Evolutionary conservation across 345 rosid species (phyloP).

Genomic region (Geranium rotundifolium): DNA sequence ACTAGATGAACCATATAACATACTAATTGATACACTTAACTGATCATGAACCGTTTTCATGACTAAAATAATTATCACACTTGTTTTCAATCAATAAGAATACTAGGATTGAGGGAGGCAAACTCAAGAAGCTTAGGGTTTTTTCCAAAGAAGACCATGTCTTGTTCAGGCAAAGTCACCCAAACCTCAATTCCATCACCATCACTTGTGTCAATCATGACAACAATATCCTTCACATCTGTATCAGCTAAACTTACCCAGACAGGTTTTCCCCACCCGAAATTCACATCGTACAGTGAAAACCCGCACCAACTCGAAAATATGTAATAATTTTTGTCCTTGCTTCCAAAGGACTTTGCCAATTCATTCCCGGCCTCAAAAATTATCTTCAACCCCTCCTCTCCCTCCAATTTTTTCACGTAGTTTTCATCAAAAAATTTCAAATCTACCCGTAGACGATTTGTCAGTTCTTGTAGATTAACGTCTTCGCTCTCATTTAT

Average conservation of each 20-base stretch:
- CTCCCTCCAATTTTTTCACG: not conserved
- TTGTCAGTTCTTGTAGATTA: not conserved
- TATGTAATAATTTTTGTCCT: not conserved
- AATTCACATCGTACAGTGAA: constrained; percentile 13
- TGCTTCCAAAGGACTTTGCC: not conserved
- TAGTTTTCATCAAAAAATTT: not conserved
- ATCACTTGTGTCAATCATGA: not conserved
- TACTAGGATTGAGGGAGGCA: constrained; percentile 10
- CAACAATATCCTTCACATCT: not conserved
- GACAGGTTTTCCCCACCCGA: constrained; percentile 19
- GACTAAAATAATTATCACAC: no score
- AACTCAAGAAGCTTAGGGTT: constrained; percentile 12
- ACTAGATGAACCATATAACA: no score
- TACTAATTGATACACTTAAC: no score
- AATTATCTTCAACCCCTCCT: not conserved
- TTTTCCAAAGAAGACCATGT: constrained; percentile 11
- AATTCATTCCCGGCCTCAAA: not conserved
- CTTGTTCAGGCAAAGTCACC: constrained; percentile 11
- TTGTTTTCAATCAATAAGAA: not conserved
- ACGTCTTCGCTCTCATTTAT: no score
- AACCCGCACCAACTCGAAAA: constrained; percentile 10
- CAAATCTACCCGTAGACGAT: constrained; percentile 2
- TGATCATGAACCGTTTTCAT: no score
- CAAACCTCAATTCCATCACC: constrained; percentile 13
- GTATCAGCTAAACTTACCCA: not conserved